phyloP scores from a whole-genome alignment of 805 yeast species.

The Ogataea pignaliae region DNA sequence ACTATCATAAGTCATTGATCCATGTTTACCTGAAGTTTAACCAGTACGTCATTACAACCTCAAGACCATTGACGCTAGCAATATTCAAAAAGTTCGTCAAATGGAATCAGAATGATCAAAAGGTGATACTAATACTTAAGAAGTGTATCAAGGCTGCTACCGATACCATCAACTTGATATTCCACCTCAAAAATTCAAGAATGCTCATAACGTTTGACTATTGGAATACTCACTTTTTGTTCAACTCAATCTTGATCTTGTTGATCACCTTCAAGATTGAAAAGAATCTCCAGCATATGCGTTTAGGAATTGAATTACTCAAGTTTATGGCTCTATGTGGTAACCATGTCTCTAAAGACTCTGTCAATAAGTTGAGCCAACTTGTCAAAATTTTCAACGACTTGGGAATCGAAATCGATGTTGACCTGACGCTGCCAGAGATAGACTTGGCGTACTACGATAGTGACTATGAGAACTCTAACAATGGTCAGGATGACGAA shows the following conservation, averaged over 20 bases:
- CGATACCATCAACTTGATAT: conserved; percentile 28
- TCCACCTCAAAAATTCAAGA: conserved; percentile 24
- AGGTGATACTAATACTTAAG: conserved; percentile 24
- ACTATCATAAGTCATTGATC: conserved; percentile 21
- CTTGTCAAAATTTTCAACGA: conserved; percentile 18
- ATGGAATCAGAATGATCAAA: conserved; percentile 14
- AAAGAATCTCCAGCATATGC: conserved; percentile 7
- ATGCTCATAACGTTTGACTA: conserved; percentile 34
- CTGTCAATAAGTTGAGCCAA: conserved; percentile 21
- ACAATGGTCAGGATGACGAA: conserved; percentile 4
- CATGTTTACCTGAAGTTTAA: conserved; percentile 33
- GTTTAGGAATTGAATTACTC: conserved; percentile 22
- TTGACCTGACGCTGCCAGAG: conserved; percentile 12
- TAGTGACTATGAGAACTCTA: conserved; percentile 2
- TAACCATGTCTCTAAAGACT: conserved; percentile 25
- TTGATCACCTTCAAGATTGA: conserved; percentile 17
- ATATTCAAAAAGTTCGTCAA: conserved; percentile 29
- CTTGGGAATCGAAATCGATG: conserved; percentile 13
- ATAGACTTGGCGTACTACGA: conserved; percentile 6
- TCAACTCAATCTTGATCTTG: conserved; percentile 31
- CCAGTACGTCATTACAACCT: conserved; percentile 33
- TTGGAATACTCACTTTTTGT: conserved; percentile 37
- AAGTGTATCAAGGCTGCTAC: conserved; percentile 30
- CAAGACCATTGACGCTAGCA: conserved; percentile 33
- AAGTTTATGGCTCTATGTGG: conserved; percentile 26